Base-by-base conservation (phyloP, 2,329 filamentous ascomycete genomes). In the Monilinia aucupariae region DNA sequence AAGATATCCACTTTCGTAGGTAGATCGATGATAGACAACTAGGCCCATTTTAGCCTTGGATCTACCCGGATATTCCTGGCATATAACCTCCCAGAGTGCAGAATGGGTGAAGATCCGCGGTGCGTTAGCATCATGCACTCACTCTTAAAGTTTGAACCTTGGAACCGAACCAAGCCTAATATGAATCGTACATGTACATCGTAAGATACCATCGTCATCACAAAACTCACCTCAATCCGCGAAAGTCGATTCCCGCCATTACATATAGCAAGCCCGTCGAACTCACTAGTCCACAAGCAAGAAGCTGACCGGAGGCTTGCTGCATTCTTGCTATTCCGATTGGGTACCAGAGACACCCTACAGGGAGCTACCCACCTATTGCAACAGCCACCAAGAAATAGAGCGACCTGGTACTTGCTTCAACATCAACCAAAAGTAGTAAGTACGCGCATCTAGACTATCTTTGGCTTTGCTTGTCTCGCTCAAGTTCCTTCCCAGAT, bases 311-410 rank as follows among this genome's bases (percentile, higher is more conserved):
- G 10, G 9, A 47, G 54, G 41, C 41, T 34, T 32, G 30, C 54
- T 56, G 41, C 27, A n/a, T 56, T 25, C 20, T 17, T 15, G 30
- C 32, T 27, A 25, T 56, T 47, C 20, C 41, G n/a, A 47, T 55
- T 45, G 27, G 39, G 25, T 2, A 22, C 20, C 54, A 17, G 54
- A 45, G 27, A 17, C 17, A 45, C 32, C 7, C 20, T 47, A 4
- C 53, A 34, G 41, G 41, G 53, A 34, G 41, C 4, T 15, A 4
- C 30, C 41, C 15, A 45, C n/a, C 25, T 45, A 22, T 27, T 56
- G 20, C 41, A 8, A 10, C 54, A 56, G 53, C 54, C 54, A 56
- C 54, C n/a, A 20, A 47, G 51, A 54, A n/a, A 45, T n/a, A 45
- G 22, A 34, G 25, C 2, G 12, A 3, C 20, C 20, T 20, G 27